Conservation (phyloP, 768 basidiomycete species). For the Naganishia friedmannii region DNA sequence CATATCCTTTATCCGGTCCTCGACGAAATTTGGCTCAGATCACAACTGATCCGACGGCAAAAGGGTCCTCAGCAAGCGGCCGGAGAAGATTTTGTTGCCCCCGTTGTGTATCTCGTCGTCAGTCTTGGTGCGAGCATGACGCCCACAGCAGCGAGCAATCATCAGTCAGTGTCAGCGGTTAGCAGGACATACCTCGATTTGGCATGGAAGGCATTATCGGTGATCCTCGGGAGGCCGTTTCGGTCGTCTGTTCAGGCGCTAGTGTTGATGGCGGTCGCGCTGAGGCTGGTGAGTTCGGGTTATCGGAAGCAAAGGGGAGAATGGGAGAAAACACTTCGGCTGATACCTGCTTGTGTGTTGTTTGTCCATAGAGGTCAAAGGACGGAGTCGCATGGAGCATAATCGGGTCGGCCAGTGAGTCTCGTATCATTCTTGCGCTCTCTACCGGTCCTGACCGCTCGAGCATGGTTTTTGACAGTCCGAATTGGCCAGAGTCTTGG, state of each 20-base stretch:
- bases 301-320: background rate
- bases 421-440: background rate
- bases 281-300: constrained; percentile 6
- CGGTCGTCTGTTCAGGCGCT: background rate
- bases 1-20: constrained; percentile 1
- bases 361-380: background rate
- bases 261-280: constrained; percentile 11
- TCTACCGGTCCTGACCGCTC: too few relatives aligned
- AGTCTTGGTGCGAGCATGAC: constrained; percentile 9
- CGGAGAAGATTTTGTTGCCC: background rate
- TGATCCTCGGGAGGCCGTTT: background rate
- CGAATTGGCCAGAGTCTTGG: constrained; percentile 8
- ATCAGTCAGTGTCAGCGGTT: background rate
- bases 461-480: background rate
- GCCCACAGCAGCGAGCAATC: background rate
- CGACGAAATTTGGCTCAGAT: background rate
- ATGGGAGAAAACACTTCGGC: background rate
- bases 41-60: background rate
- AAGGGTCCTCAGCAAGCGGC: background rate
- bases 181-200: background rate
- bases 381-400: constrained; percentile 10
- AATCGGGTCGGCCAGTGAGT: constrained; percentile 6
- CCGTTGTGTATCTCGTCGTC: background rate
- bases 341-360: background rate
- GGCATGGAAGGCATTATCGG: background rate